A percentile compares a stretch with the other conserved stretches of the same genome.
Evolutionary conservation across 176 grass and related monocot genomes (phyloP).

Genomic region (Phyllostachys edulis): DNA sequence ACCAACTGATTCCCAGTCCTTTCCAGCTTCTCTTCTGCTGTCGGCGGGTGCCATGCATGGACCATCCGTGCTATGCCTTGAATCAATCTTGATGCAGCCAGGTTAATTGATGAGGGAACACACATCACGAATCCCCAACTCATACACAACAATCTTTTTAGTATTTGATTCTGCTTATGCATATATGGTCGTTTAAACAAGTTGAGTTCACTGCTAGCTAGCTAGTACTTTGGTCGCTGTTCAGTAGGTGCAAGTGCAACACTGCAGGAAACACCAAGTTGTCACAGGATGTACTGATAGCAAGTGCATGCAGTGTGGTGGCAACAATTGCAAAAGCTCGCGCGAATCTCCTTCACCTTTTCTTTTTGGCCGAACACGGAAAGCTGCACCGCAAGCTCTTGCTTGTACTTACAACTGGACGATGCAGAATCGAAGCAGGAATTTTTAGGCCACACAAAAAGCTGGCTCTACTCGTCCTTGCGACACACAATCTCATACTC

Average conservation of each 20-base stretch:
- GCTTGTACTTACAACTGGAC: slow-evolving; percentile 22
- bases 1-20: neutral
- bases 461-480: neutral
- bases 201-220: neutral
- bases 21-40: neutral
- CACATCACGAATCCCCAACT: neutral
- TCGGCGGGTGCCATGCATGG: neutral
- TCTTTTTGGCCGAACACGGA: neutral
- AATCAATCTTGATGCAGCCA: neutral
- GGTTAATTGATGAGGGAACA: neutral
- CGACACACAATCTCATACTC: neutral
- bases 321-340: neutral
- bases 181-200: too few species aligned
- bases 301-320: neutral
- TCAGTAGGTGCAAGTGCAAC: neutral
- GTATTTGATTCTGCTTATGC: neutral
- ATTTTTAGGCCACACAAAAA: neutral
- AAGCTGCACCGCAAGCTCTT: neutral
- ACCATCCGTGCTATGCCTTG: neutral
- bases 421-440: neutral
- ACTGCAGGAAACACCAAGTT: neutral
- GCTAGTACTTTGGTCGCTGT: neutral
- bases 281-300: neutral
- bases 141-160: neutral
- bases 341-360: neutral